phyloP scores from a whole-genome alignment of 352 stramenopile species.

The Hyaloperonospora arabidopsidis region DNA sequence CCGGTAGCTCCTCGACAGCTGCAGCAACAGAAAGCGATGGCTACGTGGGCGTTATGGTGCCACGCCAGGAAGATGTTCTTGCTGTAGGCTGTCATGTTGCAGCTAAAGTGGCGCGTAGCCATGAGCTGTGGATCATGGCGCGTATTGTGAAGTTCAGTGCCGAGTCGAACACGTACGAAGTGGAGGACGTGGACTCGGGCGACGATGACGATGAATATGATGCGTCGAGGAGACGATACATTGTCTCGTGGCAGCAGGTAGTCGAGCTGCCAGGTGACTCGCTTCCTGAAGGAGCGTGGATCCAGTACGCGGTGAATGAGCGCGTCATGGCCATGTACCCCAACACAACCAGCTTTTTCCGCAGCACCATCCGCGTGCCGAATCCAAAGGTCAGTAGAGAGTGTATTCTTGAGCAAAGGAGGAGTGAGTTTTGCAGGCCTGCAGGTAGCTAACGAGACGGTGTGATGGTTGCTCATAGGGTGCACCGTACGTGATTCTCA shows the following conservation, averaged over 20 bases:
- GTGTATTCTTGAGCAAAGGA: background rate
- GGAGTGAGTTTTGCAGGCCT: background rate
- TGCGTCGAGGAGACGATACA: conserved; percentile 41
- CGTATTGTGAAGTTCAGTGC: conserved; percentile 84
- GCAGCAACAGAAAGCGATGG: conserved; percentile 8
- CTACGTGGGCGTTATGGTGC: conserved; percentile 15
- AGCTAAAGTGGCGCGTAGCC: conserved; percentile 65
- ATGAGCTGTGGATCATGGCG: conserved; percentile 90
- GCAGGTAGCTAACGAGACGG: conserved; percentile 8
- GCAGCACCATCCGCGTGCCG: conserved; percentile 86
- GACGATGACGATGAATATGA: conserved; percentile 75
- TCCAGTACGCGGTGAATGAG: conserved; percentile 81
- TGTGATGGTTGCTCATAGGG: conserved; percentile 28
- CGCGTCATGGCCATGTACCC: conserved; percentile 96
- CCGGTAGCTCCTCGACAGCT: conserved; percentile 10
- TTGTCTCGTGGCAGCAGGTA: conserved; percentile 72
- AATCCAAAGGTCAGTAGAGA: conserved; percentile 61
- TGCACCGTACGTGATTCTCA: conserved; percentile 91
- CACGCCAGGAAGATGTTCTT: conserved; percentile 36
- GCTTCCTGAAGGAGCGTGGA: conserved; percentile 58
- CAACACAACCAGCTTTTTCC: conserved; percentile 96
- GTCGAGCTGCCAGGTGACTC: conserved; percentile 85
- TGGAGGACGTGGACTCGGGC: conserved; percentile 89
- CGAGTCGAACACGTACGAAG: conserved; percentile 90
- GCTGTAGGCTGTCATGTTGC: conserved; percentile 49